Evolutionary conservation across 1,284 basidiomycete species (phyloP).

Genomic region (Thecaphora thlaspeos): DNA sequence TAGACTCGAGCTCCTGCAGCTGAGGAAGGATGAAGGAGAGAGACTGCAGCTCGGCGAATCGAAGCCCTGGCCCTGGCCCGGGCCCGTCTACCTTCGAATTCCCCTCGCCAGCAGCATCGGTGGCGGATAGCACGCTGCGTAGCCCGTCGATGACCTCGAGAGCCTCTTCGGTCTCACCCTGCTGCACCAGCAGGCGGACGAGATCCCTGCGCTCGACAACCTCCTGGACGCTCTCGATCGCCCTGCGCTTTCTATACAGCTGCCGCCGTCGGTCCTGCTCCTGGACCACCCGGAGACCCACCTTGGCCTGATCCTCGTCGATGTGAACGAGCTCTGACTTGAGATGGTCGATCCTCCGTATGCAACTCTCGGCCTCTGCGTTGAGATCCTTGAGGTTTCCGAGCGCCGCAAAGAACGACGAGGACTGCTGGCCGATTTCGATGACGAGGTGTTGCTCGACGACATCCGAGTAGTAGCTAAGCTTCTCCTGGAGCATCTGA

Average conservation of each 20-base stretch:
- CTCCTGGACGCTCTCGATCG: slow-evolving; percentile 28
- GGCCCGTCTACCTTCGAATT: background rate
- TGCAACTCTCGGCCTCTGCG: slow-evolving; percentile 79
- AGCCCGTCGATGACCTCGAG: slow-evolving; percentile 44
- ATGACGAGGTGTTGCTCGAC: slow-evolving; percentile 91
- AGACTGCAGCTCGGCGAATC: slow-evolving; percentile 13
- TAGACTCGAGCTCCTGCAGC: slow-evolving; percentile 38
- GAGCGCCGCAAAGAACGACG: slow-evolving; percentile 93
- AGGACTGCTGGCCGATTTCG: slow-evolving; percentile 84
- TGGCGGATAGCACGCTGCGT: background rate
- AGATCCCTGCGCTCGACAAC: slow-evolving; percentile 46
- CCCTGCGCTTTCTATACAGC: slow-evolving; percentile 26
- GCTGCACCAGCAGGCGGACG: slow-evolving; percentile 37
- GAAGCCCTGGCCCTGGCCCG: background rate
- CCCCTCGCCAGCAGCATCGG: too few species aligned
- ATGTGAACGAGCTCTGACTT: slow-evolving; percentile 73
- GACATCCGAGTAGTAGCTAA: slow-evolving; percentile 89
- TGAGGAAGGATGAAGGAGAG: slow-evolving; percentile 33
- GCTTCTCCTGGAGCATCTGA: slow-evolving; percentile 77
- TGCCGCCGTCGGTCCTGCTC: slow-evolving; percentile 39
- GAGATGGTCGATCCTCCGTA: slow-evolving; percentile 73
- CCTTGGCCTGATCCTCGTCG: slow-evolving; percentile 66
- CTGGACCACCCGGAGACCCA: slow-evolving; percentile 30
- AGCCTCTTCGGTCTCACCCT: slow-evolving; percentile 52
- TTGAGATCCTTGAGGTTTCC: slow-evolving; percentile 89